phyloP scores from a whole-genome alignment of 306 rosid genomes.

The Prunus campanulata region DNA sequence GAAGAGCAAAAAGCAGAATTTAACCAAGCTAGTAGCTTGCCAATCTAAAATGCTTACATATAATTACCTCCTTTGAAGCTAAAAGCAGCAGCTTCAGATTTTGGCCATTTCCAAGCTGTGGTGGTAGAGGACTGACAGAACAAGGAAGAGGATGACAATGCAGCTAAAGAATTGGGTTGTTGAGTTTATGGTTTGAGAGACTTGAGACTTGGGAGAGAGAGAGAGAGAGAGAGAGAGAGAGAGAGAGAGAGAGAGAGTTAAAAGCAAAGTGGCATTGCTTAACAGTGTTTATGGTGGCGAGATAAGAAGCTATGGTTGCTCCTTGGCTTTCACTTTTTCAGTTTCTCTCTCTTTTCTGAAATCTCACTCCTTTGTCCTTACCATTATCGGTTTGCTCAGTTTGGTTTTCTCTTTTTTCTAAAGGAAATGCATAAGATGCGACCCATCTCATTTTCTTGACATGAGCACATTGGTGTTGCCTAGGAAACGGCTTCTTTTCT shows the following conservation, averaged over 20 bases:
- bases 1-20: neutral
- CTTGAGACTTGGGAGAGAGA: neutral
- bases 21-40: neutral
- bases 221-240: too few relatives aligned
- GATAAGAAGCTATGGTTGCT: neutral
- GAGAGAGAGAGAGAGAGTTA: too few relatives aligned
- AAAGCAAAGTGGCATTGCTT: neutral
- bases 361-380: neutral
- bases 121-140: neutral
- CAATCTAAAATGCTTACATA: neutral
- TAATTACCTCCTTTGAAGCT: slow-evolving; percentile 3
- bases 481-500: too few relatives aligned
- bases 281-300: neutral
- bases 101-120: slow-evolving; percentile 10
- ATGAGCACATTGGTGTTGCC: neutral
- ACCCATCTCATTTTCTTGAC: neutral
- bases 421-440: neutral
- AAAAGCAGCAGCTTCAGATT: slow-evolving; percentile 6
- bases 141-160: neutral
- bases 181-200: neutral
- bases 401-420: neutral
- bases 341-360: neutral
- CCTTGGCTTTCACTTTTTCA: neutral
- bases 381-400: neutral
- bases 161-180: neutral